A percentile compares a stretch with the other conserved stretches of the same genome.
Conservation (phyloP, 164 flowering plant species). For the Vitis rupestris region DNA sequence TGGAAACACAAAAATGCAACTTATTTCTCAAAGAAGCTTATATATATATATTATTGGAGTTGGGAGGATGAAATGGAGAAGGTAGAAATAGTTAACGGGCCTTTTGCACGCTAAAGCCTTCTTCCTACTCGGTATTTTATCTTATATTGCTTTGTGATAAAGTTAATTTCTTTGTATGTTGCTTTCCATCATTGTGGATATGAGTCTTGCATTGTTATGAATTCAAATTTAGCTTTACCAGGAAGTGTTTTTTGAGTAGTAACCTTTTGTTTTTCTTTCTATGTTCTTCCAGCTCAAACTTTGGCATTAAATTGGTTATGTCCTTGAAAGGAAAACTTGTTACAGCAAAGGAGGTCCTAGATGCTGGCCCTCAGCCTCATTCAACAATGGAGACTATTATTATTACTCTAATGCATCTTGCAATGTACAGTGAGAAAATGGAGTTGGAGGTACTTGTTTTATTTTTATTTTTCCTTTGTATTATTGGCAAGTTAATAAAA, state of each 20-base stretch:
- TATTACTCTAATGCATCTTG: constrained; percentile 79
- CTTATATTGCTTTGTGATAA: background rate
- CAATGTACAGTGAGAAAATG: constrained; percentile 65
- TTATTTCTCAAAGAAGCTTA: too few relatives aligned
- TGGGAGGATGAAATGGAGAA: too few relatives aligned
- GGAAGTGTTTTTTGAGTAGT: background rate
- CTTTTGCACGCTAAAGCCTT: too few relatives aligned
- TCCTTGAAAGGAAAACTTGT: constrained; percentile 58
- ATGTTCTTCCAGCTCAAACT: constrained; percentile 53
- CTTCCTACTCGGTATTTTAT: too few relatives aligned
- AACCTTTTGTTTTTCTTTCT: constrained; percentile 2
- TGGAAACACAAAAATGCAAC: too few relatives aligned
- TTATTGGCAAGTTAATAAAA: too few relatives aligned
- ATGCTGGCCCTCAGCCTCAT: constrained; percentile 63
- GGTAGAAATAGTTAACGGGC: too few relatives aligned
- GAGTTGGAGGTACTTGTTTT: constrained; percentile 64
- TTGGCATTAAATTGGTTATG: constrained; percentile 61
- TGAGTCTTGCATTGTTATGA: background rate
- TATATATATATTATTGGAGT: too few relatives aligned
- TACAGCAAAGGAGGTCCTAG: constrained; percentile 60
- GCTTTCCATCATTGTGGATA: background rate
- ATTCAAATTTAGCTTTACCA: background rate
- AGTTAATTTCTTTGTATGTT: background rate
- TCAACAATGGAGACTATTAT: constrained; percentile 72
- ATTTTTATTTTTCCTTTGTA: background rate